Conservation (phyloP, 1,139 yeast species). For the Kodamaea anthophila region DNA sequence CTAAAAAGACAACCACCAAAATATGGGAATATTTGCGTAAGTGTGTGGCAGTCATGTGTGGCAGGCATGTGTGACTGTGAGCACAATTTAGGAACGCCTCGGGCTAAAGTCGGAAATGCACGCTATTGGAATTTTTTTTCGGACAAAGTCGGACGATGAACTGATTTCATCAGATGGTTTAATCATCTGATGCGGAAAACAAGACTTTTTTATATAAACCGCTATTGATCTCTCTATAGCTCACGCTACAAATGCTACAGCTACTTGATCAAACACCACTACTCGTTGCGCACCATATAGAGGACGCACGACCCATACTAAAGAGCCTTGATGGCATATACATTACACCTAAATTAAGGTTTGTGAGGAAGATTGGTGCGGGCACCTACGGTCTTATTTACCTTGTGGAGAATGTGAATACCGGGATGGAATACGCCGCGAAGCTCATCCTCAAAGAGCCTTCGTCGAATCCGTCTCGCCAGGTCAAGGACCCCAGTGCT, state of each 20-base stretch:
- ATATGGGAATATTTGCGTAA: too few species aligned
- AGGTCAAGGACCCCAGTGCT: constrained; percentile 18
- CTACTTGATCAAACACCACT: constrained; percentile 4
- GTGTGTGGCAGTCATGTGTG: too few species aligned
- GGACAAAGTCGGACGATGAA: constrained; percentile 3
- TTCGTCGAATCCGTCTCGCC: constrained; percentile 14
- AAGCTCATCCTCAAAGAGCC: constrained; percentile 59
- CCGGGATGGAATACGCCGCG: constrained; percentile 57
- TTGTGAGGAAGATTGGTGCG: constrained; percentile 64
- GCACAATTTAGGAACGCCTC: too few species aligned
- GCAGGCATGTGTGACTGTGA: too few species aligned
- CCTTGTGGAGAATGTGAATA: constrained; percentile 51
- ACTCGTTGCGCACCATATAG: neutral
- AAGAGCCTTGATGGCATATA: constrained; percentile 18
- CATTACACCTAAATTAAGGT: constrained; percentile 38
- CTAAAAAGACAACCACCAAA: too few species aligned
- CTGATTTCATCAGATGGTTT: constrained; percentile 4
- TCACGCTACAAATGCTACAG: constrained; percentile 6
- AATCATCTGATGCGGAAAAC: constrained; percentile 2
- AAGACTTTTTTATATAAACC: neutral
- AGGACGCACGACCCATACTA: neutral
- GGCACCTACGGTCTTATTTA: constrained; percentile 89
- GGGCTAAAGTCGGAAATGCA: too few species aligned
- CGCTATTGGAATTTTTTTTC: too few species aligned
- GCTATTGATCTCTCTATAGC: too few species aligned